Base-by-base conservation (phyloP, 768 basidiomycete species). In the Russula sp. region DNA sequence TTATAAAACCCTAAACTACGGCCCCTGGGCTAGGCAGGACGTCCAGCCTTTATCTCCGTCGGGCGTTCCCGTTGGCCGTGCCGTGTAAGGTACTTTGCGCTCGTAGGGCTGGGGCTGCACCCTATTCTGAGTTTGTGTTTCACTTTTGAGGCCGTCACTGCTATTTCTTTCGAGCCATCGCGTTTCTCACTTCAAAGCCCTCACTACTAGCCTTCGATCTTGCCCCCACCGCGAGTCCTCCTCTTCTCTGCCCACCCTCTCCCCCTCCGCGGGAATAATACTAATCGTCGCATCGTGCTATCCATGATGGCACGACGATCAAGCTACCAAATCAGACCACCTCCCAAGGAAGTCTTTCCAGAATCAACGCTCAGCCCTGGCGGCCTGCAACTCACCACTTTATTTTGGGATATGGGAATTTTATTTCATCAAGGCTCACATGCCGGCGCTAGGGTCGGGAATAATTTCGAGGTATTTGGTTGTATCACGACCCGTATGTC, bases 271-370 rank as follows among this genome's bases (percentile, higher is more conserved):
- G 27, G n/a, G 44, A 39, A 55, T 50, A 44, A 35, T 34, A 44
- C 18, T 44, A 47, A 32, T 44, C 45, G 56, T 47, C 47, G 8
- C 45, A 20, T 34, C 8, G 42, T 20, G 27, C 42, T 32, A 18
- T 55, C 39, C 57, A 66, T 48, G 52, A 58, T 49, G 57, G 45
- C 65, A 14, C 62, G 62, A 63, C 62, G 62, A 64, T 58, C 62
- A 22, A 54, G 31, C 56, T 65, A 62, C 61, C 65, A 63, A 35
- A 55, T 64, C 31, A 62, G 62, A n/a, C 42, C 62, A 42, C 65
- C 65, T 5, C 66, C 66, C 34, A 64, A 65, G 55, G 66, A 66
- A 34, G 66, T 66, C 42, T 66, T 66, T 59, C 66, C 66, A 6
- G 66, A 66, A 59, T 59, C 62, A n/a, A 58, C 66, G 8, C 66